phyloP scores from a whole-genome alignment of 208 protist species.

The Leishmania braziliensis region DNA sequence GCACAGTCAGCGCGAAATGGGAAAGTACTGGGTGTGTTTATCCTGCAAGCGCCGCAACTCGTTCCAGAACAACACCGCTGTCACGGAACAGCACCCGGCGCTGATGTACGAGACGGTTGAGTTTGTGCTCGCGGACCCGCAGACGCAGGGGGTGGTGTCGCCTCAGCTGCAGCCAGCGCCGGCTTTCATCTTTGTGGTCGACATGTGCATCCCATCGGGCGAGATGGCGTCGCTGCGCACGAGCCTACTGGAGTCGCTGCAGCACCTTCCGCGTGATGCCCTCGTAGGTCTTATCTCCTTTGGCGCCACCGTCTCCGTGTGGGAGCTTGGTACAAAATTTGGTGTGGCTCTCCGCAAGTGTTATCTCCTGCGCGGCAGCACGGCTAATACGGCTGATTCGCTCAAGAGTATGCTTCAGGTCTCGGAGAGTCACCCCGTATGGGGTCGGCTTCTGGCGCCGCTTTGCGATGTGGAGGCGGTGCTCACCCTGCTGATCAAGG shows the following conservation, averaged over 20 bases:
- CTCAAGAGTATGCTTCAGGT: conserved; percentile 68
- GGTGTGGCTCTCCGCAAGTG: conserved; percentile 64
- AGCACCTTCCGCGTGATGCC: conserved; percentile 93
- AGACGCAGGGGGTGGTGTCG: conserved; percentile 12
- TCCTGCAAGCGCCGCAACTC: conserved; percentile 74
- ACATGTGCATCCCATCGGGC: conserved; percentile 93
- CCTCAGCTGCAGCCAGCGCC: conserved; percentile 13
- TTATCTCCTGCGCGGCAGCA: conserved; percentile 68
- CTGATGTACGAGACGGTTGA: conserved; percentile 83
- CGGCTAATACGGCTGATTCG: conserved; percentile 40
- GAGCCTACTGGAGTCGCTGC: conserved; percentile 92
- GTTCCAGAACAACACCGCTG: conserved; percentile 43
- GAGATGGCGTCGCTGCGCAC: conserved; percentile 94
- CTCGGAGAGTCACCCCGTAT: conserved; percentile 45
- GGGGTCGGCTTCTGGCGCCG: conserved; percentile 94
- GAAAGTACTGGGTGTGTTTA: conserved; percentile 80
- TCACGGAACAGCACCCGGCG: conserved; percentile 59
- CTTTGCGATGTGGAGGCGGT: conserved; percentile 90
- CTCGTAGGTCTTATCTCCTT: conserved; percentile 98
- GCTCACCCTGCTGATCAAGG: conserved; percentile 56
- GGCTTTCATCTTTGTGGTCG: conserved; percentile 96
- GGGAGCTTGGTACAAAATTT: conserved; percentile 59
- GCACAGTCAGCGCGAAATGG: conserved; percentile 66
- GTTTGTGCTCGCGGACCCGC: conserved; percentile 57
- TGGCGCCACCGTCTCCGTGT: conserved; percentile 90